A percentile compares a stretch with the other conserved stretches of the same genome.
Evolutionary conservation across 352 stramenopile genomes (phyloP).

Genomic region (Poterioochromonas sp.): DNA sequence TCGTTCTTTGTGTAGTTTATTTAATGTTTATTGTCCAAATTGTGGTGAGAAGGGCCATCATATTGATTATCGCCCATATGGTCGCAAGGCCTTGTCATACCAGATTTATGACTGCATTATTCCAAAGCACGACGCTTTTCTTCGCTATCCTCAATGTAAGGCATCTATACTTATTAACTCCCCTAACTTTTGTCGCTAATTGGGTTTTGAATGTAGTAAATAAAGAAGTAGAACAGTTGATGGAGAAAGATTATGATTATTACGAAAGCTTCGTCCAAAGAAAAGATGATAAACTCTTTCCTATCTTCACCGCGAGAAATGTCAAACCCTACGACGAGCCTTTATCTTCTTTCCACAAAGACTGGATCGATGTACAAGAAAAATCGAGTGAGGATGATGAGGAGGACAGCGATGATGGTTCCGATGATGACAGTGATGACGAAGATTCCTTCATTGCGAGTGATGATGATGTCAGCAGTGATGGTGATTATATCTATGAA

Average conservation of each 20-base stretch:
- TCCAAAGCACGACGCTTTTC: conserved; percentile 1
- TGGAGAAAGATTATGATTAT: not conserved
- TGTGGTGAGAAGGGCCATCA: conserved; percentile 6
- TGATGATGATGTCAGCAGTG: not conserved
- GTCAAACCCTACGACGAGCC: not conserved
- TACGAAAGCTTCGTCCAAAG: not conserved
- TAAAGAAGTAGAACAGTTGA: not conserved
- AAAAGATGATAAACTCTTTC: not conserved
- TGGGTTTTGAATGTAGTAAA: not conserved
- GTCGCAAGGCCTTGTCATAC: not conserved
- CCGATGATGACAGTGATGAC: not conserved
- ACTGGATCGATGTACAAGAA: not conserved
- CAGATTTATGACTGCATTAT: not conserved
- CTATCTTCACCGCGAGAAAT: not conserved
- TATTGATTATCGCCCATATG: not conserved
- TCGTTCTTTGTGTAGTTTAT: too few species aligned
- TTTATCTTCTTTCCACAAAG: not conserved
- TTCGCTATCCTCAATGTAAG: not conserved
- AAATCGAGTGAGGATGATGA: not conserved
- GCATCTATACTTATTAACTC: not conserved
- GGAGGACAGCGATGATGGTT: not conserved
- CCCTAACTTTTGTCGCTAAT: not conserved
- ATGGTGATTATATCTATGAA: not conserved
- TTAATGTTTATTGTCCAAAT: conserved; percentile 13
- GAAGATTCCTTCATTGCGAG: not conserved